Evolutionary conservation across 1,139 yeast genomes (phyloP), one percentile per base, ranked within the genome.

Genomic region (Saccharomycopsis hybrid): DNA sequence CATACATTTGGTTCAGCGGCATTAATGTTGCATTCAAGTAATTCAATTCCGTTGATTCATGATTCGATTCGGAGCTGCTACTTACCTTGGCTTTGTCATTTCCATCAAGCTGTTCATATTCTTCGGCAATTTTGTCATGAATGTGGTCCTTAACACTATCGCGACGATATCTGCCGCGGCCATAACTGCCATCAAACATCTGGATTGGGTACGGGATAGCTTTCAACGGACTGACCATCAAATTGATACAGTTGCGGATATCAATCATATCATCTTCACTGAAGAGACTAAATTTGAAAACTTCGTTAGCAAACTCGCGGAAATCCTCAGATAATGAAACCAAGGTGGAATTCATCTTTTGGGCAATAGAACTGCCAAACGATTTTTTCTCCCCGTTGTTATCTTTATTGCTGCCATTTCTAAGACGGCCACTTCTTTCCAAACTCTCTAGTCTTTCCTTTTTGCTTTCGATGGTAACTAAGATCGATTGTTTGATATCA

Each of bases 251-350:
- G 57, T 74, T 74, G 58, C 78, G 65, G 9, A 74, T 57, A 2
- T 54, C 55, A 47, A 66, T 60, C 31, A 74, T 59, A 33, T 65
- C 66, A 13, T 56, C 58, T 31, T 60, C 62, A n/a, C 64, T 54
- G 50, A 70, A 62, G 2, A 63, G 61, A 0, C 74, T 64, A 3
- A 74, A 43, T 9, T 72, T 65, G 13, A 69, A n/a, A 5, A 48
- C 48, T 48, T 72, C 76, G 56, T 71, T 72, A 18, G 68, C 59
- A 55, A 69, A 70, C 54, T 73, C 78, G 54, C 78, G 64, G 49
- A 67, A 70, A 4, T 64, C 63, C 46, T 70, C 70, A 0, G 77
- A 66, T 3, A 74, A 58, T 4, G 57, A 59, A 1, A 71, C 58
- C 2, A 72, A 59, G 4, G 60, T 56, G 5, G 59, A 55, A 3